Base-by-base conservation (phyloP, 2,329 filamentous ascomycete genomes). In the Rhexocercosporidium sp. region DNA sequence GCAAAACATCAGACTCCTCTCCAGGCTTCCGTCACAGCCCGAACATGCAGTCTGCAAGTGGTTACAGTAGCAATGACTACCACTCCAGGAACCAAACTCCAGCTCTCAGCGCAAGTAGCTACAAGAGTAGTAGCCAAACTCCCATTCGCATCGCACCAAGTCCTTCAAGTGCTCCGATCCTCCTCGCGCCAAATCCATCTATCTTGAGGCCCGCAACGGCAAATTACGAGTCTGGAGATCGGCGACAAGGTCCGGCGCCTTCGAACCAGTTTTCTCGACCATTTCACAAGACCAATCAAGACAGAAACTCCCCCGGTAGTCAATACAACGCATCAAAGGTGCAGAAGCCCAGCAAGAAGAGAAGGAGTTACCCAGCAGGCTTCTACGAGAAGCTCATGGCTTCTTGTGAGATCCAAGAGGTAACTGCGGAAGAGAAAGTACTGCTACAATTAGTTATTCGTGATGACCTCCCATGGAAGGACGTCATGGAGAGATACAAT, bases 381-480 rank as follows among this genome's bases (percentile, higher is more conserved):
- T 46, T 64, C 7, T 69, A 71, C 20, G 47, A 66, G 7, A 65
- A 69, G 18, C 27, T 68, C 7, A 16, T 70, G 11, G 34, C 49
- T 62, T n/a, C 61, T 56, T 44, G 8, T 6, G 20, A 57, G 20
- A 14, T 39, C 34, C 31, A 14, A 25, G 70, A 75, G 1, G 66
- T 78, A 51, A 76, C 59, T 25, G 66, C 71, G 16, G 75, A 78
- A 61, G 78, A 79, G 27, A 67, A 73, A 53, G 65, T 77, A 14
- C 74, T 79, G 7, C 70, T 79, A n/a, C 70, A 76, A 39, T 70
- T 79, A 16, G 72, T 75, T 22, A 74, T 78, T n/a, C 66, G 75
- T 14, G 74, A 78, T 34, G 62, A 73, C 12, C 66, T 77, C 11
- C 74, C 75, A 20, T 80, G 78, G 78, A 79, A 79, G 61, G 74